Evolutionary conservation across 192 early-diverging fungal species (phyloP), one percentile per base, ranked within the genome.

Genomic region (Backusella parvicylindrica): DNA sequence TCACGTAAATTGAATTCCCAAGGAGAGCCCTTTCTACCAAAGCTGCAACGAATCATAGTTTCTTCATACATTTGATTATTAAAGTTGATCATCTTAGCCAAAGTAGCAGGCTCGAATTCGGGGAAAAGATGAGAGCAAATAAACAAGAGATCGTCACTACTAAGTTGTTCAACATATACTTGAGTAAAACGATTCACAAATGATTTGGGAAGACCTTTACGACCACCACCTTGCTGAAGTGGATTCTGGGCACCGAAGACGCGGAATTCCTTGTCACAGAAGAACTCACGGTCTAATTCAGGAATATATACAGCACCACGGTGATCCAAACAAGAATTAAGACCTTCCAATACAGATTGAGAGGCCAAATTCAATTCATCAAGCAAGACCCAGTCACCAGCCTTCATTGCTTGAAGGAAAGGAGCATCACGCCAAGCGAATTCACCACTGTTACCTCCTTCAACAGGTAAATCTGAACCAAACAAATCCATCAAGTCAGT

Each of bases 1-100:
- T 99, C 98, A n/a, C 98, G 93, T 75, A 99, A 79, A 75, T 99
- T 99, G 81, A 98, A 99, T 76, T 99, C 98, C 98, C 98, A 99
- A 1, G 98, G 98, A 16, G 88, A 83, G 12, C 98, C 98, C 1
- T 85, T 82, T 3, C 88, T 82, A 26, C 83, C 86, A 87, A 97
- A 97, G 56, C 76, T 74, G 26, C 94, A 88, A 60, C 87, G 84
- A 53, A 87, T 86, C 91, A 95, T 96, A 0, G 93, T 95, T 68
- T 92, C 91, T 49, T 91, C 81, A 76, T 95, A 95, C 90, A 99
- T 93, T 8, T 85, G 83, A 70, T 87, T 86, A 81, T 97, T 98
- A 80, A 98, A 98, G 32, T 90, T 83, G 32, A 92, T 89, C 87
- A 93, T 94, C 66, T 84, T 80, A 43, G 77, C 70, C 36, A 87